A percentile compares a stretch with the other conserved stretches of the same genome.
These are phyloP conservation scores for Apiotrichum porosum DNA, from an alignment of 1,284 basidiomycete species.

Conservation along the genomic window DNA sequence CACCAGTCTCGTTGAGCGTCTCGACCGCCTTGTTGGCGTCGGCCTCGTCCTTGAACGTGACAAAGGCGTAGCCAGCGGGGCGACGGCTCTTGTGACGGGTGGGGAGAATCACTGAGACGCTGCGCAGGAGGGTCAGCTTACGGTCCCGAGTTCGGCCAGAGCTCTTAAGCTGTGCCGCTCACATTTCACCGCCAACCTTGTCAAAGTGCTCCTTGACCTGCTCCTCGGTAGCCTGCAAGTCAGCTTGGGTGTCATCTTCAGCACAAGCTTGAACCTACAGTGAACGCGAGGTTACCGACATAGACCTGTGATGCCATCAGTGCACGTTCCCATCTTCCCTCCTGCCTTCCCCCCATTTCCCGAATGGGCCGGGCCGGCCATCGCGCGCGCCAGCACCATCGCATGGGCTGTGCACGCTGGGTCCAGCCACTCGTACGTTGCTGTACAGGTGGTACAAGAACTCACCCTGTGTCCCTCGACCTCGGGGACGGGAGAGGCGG, in stretches of 20 bases:
- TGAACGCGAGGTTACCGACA: conserved; percentile 46
- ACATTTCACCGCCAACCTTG: conserved; percentile 41
- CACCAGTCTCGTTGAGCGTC: conserved; percentile 61
- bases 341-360: background rate
- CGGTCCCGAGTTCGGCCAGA: background rate
- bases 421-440: too few relatives aligned
- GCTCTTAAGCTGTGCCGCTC: too few relatives aligned
- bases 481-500: conserved; percentile 3
- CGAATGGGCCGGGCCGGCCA: too few relatives aligned
- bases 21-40: conserved; percentile 82
- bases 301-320: conserved; percentile 46
- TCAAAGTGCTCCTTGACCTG: conserved; percentile 37
- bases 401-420: too few relatives aligned
- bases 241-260: too few relatives aligned
- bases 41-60: conserved; percentile 70
- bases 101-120: conserved; percentile 36
- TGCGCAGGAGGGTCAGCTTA: conserved; percentile 14
- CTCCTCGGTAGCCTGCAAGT: conserved; percentile 38
- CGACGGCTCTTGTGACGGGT: conserved; percentile 35
- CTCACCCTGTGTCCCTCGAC: conserved; percentile 27
- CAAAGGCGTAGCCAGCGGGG: conserved; percentile 79
- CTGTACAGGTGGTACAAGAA: too few relatives aligned
- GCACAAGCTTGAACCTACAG: too few relatives aligned
- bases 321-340: too few relatives aligned
- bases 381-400: background rate